These are phyloP conservation scores for Parasitella parasitica DNA, from an alignment of 371 early-diverging fungal species.

Conservation along the genomic window DNA sequence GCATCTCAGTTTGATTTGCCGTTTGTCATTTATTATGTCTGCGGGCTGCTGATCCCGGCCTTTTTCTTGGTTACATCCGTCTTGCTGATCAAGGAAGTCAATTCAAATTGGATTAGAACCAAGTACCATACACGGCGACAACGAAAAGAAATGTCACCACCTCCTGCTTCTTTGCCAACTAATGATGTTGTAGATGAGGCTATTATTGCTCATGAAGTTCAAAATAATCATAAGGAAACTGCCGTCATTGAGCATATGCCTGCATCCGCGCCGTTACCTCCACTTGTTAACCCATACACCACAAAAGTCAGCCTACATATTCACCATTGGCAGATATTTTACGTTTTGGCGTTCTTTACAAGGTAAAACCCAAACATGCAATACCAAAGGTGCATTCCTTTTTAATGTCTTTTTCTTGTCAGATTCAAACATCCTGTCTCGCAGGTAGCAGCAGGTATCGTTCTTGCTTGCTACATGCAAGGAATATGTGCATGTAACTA, in stretches of 20 bases:
- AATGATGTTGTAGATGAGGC: not conserved
- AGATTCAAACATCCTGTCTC: constrained; percentile 74
- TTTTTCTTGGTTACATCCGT: constrained; percentile 43
- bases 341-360: constrained; percentile 81
- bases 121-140: not conserved
- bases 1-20: constrained; percentile 34
- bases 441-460: constrained; percentile 73
- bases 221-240: not conserved
- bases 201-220: not conserved
- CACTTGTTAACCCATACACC: constrained; percentile 15
- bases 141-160: not conserved
- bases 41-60: constrained; percentile 56
- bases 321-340: constrained; percentile 90
- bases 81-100: constrained; percentile 45
- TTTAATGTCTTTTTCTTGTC: too few relatives aligned
- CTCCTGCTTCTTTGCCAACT: not conserved
- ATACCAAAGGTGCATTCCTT: not conserved
- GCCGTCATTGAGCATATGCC: not conserved
- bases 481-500: constrained; percentile 61
- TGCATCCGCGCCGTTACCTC: too few relatives aligned
- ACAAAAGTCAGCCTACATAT: constrained; percentile 56
- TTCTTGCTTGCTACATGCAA: constrained; percentile 77
- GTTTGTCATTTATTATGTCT: constrained; percentile 59
- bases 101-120: constrained; percentile 38
- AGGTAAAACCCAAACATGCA: constrained; percentile 16